A percentile compares a stretch with the other conserved stretches of the same genome.
Evolutionary conservation across 306 rosid genomes (phyloP).

Genomic region (Mimosa pudica): DNA sequence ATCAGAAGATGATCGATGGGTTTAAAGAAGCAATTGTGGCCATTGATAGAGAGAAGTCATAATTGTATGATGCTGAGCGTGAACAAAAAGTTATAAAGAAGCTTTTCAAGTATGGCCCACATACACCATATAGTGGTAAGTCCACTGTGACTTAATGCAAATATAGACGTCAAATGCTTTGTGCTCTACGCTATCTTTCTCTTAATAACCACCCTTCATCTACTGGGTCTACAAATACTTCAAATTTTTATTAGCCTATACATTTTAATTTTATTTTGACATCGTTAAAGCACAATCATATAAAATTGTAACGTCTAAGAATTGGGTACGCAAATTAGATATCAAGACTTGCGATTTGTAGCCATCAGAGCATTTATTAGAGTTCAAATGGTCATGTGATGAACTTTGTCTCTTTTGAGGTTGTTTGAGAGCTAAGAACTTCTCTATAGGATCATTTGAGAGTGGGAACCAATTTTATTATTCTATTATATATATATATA

Average conservation of each 20-base stretch:
- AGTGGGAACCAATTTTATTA: slow-evolving; percentile 15
- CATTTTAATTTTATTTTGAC: not conserved
- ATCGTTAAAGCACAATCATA: slow-evolving; percentile 17
- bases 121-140: slow-evolving; percentile 34
- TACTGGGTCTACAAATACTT: too few relatives aligned
- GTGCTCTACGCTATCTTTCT: slow-evolving; percentile 20
- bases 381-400: slow-evolving; percentile 36
- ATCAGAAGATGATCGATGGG: slow-evolving; percentile 2
- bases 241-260: slow-evolving; percentile 22
- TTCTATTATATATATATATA: slow-evolving; percentile 30
- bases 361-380: slow-evolving; percentile 28
- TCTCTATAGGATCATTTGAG: slow-evolving; percentile 38
- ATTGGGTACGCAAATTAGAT: slow-evolving; percentile 32
- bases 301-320: slow-evolving; percentile 14
- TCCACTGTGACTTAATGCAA: slow-evolving; percentile 27
- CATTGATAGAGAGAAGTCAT: slow-evolving; percentile 37
- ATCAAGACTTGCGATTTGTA: slow-evolving; percentile 28
- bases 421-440: slow-evolving; percentile 15
- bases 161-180: slow-evolving; percentile 21
- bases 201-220: slow-evolving; percentile 1
- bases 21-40: slow-evolving; percentile 44
- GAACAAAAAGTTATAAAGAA: slow-evolving; percentile 35
- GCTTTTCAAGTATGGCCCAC: slow-evolving; percentile 54
- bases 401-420: slow-evolving; percentile 35
- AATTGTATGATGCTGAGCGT: slow-evolving; percentile 39